These are phyloP conservation scores for Euclidium syriacum DNA, from an alignment of 345 rosid species.

Conservation along the genomic window DNA sequence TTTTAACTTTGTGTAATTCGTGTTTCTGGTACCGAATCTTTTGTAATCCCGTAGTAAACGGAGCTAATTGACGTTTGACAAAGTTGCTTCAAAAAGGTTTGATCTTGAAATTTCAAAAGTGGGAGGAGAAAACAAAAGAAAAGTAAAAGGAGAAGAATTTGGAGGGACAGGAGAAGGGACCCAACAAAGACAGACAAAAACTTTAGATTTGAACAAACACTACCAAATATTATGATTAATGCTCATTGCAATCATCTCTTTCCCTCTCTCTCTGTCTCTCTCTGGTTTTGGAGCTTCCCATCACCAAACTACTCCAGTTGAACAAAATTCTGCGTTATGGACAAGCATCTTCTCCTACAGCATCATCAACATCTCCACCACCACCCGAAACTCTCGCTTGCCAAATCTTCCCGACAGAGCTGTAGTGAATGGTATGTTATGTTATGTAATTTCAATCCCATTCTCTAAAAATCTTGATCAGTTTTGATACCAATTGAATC, in stretches of 20 bases:
- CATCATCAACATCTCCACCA: constrained; percentile 36
- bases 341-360: constrained; percentile 39
- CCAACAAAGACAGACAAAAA: constrained; percentile 25
- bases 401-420: constrained; percentile 79
- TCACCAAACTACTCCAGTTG: constrained; percentile 29
- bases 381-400: constrained; percentile 58
- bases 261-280: neutral
- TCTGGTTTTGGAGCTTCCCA: constrained; percentile 34
- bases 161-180: constrained; percentile 21
- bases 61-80: constrained; percentile 23
- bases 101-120: constrained; percentile 20
- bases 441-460: neutral
- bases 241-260: constrained; percentile 11
- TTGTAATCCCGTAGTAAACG: constrained; percentile 13
- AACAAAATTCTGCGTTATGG: constrained; percentile 42
- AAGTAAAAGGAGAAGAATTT: neutral
- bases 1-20: neutral
- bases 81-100: constrained; percentile 15
- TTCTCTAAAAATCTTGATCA: neutral
- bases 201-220: constrained; percentile 18
- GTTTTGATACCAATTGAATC: neutral
- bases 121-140: too few species aligned
- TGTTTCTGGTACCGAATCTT: constrained; percentile 1
- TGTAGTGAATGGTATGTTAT: constrained; percentile 77
- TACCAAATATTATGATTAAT: constrained; percentile 26